These are phyloP conservation scores for Straminergon stramineum DNA, from an alignment of 225 moss, liverwort and hornwort genomes.

Conservation along the genomic window DNA sequence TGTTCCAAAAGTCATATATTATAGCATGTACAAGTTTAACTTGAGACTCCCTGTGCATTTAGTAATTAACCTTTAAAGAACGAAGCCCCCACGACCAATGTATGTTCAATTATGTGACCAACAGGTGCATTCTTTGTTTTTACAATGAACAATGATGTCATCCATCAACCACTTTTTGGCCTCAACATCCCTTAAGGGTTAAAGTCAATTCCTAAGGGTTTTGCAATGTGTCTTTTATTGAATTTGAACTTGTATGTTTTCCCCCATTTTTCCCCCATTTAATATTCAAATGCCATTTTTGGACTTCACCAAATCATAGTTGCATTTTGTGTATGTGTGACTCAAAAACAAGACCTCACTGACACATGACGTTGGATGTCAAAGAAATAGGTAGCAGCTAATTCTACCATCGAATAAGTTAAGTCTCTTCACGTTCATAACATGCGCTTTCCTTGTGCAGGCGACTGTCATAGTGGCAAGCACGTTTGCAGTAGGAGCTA, in stretches of 20 bases:
- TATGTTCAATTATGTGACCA: too few relatives aligned
- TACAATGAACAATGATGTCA: too few relatives aligned
- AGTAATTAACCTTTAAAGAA: too few relatives aligned
- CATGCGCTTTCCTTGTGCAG: constrained; percentile 21
- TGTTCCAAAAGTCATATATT: not conserved
- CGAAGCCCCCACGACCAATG: too few relatives aligned
- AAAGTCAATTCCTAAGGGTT: not conserved
- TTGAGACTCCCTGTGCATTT: not conserved
- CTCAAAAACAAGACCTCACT: not conserved
- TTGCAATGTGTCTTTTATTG: not conserved
- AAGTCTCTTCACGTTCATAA: not conserved
- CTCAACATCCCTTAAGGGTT: too few relatives aligned
- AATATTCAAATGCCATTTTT: not conserved
- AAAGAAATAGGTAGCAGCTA: too few relatives aligned
- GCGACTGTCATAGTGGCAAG: constrained; percentile 72
- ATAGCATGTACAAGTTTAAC: not conserved
- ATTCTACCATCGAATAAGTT: not conserved
- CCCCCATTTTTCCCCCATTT: not conserved
- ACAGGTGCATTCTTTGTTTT: too few relatives aligned
- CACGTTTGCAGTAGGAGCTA: constrained; percentile 41
- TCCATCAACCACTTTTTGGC: too few relatives aligned
- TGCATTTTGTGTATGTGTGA: not conserved
- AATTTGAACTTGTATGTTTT: not conserved
- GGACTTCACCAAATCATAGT: not conserved
- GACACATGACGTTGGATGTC: not conserved